A percentile compares a stretch with the other conserved stretches of the same genome.
Conservation (phyloP, 2,329 filamentous ascomycete genomes). For the Sporothrix variecibatus region DNA sequence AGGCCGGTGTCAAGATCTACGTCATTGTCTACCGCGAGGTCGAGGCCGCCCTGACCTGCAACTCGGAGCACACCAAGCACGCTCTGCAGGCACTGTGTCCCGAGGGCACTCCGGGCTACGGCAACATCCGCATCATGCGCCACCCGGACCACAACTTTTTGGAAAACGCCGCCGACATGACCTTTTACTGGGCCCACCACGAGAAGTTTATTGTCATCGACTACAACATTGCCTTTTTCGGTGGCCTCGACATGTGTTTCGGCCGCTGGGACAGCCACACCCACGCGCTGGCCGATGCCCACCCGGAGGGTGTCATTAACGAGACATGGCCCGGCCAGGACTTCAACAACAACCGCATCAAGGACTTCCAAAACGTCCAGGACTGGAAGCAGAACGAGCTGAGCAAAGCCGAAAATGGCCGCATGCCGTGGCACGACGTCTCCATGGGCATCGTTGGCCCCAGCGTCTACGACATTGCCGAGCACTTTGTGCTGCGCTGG, state of each 20-base stretch:
- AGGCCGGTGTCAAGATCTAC: slow-evolving; percentile 92
- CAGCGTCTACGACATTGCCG: slow-evolving; percentile 88
- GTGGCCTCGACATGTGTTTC: slow-evolving; percentile 92
- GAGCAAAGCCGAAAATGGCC: slow-evolving; percentile 84
- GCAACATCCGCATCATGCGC: slow-evolving; percentile 85
- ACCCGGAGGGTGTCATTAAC: slow-evolving; percentile 77
- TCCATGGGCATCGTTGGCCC: slow-evolving; percentile 89
- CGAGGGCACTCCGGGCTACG: slow-evolving; percentile 75
- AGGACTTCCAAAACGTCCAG: slow-evolving; percentile 89
- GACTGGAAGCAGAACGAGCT: slow-evolving; percentile 95
- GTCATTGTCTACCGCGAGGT: slow-evolving; percentile 91
- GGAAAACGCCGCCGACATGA: slow-evolving; percentile 93
- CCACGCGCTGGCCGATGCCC: slow-evolving; percentile 82
- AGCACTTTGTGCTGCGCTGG: slow-evolving; percentile 93
- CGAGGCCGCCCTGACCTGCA: slow-evolving; percentile 80
- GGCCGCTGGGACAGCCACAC: slow-evolving; percentile 89
- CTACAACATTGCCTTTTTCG: slow-evolving; percentile 87
- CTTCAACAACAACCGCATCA: slow-evolving; percentile 95
- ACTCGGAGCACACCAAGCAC: slow-evolving; percentile 90
- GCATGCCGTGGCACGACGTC: slow-evolving; percentile 99
- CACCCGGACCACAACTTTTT: slow-evolving; percentile 95
- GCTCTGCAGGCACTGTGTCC: slow-evolving; percentile 78
- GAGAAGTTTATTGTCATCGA: slow-evolving; percentile 98
- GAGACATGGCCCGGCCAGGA: slow-evolving; percentile 96
- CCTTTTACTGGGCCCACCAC: slow-evolving; percentile 96